Evolutionary conservation across 768 basidiomycete genomes (phyloP).

Genomic region (Mycena rosella): DNA sequence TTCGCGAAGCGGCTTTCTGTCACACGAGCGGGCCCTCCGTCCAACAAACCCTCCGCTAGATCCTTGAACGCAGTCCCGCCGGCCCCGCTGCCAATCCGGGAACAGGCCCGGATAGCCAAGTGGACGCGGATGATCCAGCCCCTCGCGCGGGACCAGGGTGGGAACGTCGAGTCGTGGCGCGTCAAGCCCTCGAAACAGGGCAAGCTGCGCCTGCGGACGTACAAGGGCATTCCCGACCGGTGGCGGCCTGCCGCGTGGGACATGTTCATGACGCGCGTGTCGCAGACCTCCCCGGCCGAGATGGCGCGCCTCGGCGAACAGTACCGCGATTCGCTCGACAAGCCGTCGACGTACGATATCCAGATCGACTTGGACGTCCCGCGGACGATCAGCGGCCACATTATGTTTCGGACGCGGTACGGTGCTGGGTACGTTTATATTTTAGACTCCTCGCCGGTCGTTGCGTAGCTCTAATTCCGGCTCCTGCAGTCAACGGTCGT

Average conservation of each 20-base stretch:
- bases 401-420: slow-evolving; percentile 95
- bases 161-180: slow-evolving; percentile 81
- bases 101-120: slow-evolving; percentile 84
- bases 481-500: slow-evolving; percentile 85
- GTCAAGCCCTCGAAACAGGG: slow-evolving; percentile 73
- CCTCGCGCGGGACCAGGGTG: slow-evolving; percentile 75
- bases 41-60: slow-evolving; percentile 59
- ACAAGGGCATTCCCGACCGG: slow-evolving; percentile 97
- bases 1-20: slow-evolving; percentile 68
- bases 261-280: slow-evolving; percentile 72
- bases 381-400: slow-evolving; percentile 93
- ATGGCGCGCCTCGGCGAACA: slow-evolving; percentile 58
- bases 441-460: slow-evolving; percentile 15
- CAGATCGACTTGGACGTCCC: slow-evolving; percentile 99
- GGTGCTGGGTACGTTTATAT: slow-evolving; percentile 86
- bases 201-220: slow-evolving; percentile 82
- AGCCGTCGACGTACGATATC: slow-evolving; percentile 90
- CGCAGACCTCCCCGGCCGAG: slow-evolving; percentile 60
- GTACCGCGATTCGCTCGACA: slow-evolving; percentile 77
- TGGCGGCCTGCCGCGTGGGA: slow-evolving; percentile 97
- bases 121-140: slow-evolving; percentile 94
- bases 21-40: slow-evolving; percentile 59
- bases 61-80: slow-evolving; percentile 63
- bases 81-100: slow-evolving; percentile 66
- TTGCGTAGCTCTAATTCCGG: slow-evolving; percentile 4